phyloP scores from a whole-genome alignment of 768 basidiomycete species.

The Suillus alpinus region DNA sequence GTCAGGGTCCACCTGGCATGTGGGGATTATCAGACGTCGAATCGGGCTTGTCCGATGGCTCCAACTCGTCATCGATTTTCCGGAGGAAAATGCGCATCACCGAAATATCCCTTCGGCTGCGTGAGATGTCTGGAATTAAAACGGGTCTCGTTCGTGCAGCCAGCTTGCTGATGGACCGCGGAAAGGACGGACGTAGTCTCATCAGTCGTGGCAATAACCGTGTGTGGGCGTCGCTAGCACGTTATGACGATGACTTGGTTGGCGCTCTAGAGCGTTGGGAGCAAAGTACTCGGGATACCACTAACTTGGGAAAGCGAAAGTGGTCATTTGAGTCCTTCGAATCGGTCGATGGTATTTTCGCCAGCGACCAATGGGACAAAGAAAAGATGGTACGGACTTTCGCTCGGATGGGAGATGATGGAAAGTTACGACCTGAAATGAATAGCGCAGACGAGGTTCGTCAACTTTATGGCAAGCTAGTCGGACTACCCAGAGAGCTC shows the following conservation, averaged over 20 bases:
- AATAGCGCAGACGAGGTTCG: conserved; percentile 35
- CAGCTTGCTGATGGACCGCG: conserved; percentile 48
- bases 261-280: conserved; percentile 64
- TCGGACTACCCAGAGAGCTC: not conserved
- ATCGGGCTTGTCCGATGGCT: conserved; percentile 7
- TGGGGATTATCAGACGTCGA: conserved; percentile 33
- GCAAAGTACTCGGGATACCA: conserved; percentile 42
- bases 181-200: conserved; percentile 35
- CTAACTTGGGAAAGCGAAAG: conserved; percentile 35
- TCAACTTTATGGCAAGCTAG: conserved; percentile 1
- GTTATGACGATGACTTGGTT: conserved; percentile 74
- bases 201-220: conserved; percentile 34
- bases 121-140: conserved; percentile 50
- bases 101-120: conserved; percentile 58
- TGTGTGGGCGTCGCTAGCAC: conserved; percentile 73
- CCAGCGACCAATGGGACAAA: conserved; percentile 61
- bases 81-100: conserved; percentile 53
- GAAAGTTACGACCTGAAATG: conserved; percentile 30
- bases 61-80: not conserved
- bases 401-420: conserved; percentile 52
- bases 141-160: conserved; percentile 54
- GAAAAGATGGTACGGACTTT: conserved; percentile 79
- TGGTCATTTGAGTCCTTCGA: conserved; percentile 26
- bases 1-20: conserved; percentile 50
- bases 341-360: conserved; percentile 42